Base-by-base conservation (phyloP, 192 early-diverging fungal species). In the Coemansia biformis region DNA sequence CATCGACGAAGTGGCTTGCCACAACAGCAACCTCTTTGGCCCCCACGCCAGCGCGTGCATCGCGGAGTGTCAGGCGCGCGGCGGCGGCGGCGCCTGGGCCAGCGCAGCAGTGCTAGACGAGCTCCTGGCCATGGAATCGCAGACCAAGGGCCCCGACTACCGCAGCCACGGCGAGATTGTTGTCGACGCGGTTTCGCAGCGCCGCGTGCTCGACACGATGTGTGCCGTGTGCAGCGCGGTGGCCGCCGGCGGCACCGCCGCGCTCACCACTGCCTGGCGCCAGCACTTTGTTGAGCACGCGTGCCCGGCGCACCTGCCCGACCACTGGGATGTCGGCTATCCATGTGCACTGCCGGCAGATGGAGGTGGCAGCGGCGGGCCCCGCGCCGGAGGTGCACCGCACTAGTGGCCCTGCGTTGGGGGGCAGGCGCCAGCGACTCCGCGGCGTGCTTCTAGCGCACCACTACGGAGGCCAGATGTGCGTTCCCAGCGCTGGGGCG, bases 141-240 rank as follows among this genome's bases (percentile, higher is more conserved):
- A 59, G 7, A 45, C 58, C 14, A 36, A 22, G 0, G 59, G 64
- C n/a, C 71, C 71, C 1, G 68, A 36, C 21, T 72, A 59, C 44
- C 44, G 52, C 33, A 46, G 46, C 5, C 71, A 75, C 22, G 71
- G 71, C 13, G 64, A 67, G 21, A 59, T 67, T 14, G 60, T 75
- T 11, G 59, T 67, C 14, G 40, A 17, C 16, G 33, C 42, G 4
- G 38, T 58, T 14, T 29, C n/a, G 11, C 14, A 6, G 30, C 39
- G 11, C 7, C 3, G 9, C 15, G 26, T n/a, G 43, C 38, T 26
- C 30, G 34, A 29, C n/a, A 9, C 28, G 12, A 48, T 58, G 59
- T 75, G 71, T 26, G 30, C 1, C 0, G 34, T 42, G 21, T 75
- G 71, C 45, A 14, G 31, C 33, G 15, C 11, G 15, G 31, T 67